Evolutionary conservation across 169 alveolate genomes (phyloP), one percentile per base, ranked within the genome.

Genomic region (Plasmodium relictum): DNA sequence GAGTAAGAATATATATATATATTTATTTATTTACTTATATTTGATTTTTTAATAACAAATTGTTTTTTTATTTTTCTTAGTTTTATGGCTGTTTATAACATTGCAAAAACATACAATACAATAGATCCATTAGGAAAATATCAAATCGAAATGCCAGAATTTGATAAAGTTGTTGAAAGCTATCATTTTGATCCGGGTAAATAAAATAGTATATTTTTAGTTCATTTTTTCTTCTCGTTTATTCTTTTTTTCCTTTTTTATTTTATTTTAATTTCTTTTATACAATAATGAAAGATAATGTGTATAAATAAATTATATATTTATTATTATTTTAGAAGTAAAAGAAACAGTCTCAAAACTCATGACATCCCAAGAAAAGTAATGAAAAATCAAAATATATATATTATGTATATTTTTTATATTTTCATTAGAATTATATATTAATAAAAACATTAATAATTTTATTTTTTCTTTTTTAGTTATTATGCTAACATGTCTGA

Each of bases 81-180:
- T 62, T 83, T 83, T 22, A 83, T 83, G 91, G 52, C 86, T 16
- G 91, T 83, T 26, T 83, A 83, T 45, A 69, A 83, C 9, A 85
- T 54, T 7, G 91, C 91, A 14, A 83, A 83, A 72, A 83, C 70
- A 41, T 58, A 83, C 20, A 69, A 83, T 62, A 83, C 91, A 14
- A 72, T 83, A 62, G 91, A 83, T 63, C 91, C 91, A 26, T 61
- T 83, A 52, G 85, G 80, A 26, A 83, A 83, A 56, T 68, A 69
- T 54, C 91, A 83, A 83, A 83, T 83, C 59, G 91, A 68, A 72
- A 83, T 83, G 91, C 91, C 86, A 8, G 91, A 83, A 31, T 83
- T 83, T 83, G 91, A 83, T 76, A 83, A 83, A 50, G 91, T 69
- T 42, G 85, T 83, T 20, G 91, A 83, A 72, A 83, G 70, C 37